Percentiles rank a stretch among this genome's conserved stretches.
These are phyloP conservation scores for Leccinum barrowsii DNA, from an alignment of 768 basidiomycete species.

Conservation along the genomic window DNA sequence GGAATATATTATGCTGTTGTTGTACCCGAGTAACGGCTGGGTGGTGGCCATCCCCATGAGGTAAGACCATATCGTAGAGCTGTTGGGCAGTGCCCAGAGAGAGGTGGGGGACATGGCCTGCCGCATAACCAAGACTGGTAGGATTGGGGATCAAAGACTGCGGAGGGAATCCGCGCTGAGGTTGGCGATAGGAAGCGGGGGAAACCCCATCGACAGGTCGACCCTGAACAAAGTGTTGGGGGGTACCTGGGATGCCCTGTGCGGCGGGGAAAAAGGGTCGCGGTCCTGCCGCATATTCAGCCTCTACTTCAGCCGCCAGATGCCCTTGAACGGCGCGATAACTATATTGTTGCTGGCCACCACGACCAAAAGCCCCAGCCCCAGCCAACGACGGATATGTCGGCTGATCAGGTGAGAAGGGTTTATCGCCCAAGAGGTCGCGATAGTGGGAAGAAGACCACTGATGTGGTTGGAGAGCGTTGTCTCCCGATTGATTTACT, in stretches of 20 bases:
- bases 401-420: slow-evolving; percentile 42
- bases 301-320: slow-evolving; percentile 24
- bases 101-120: slow-evolving; percentile 60
- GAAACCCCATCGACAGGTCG: slow-evolving; percentile 48
- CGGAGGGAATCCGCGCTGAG: slow-evolving; percentile 54
- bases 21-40: slow-evolving; percentile 73
- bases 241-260: slow-evolving; percentile 36
- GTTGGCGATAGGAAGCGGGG: slow-evolving; percentile 57
- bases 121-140: slow-evolving; percentile 49
- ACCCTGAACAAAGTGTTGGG: slow-evolving; percentile 48
- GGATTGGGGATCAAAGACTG: slow-evolving; percentile 54
- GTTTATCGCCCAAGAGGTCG: slow-evolving; percentile 42
- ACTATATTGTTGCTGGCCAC: slow-evolving; percentile 51
- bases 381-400: slow-evolving; percentile 68
- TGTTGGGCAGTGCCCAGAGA: slow-evolving; percentile 74
- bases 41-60: slow-evolving; percentile 48
- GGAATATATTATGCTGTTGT: slow-evolving; percentile 74
- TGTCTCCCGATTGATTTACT: slow-evolving; percentile 34
- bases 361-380: slow-evolving; percentile 44
- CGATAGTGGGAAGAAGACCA: slow-evolving; percentile 51
- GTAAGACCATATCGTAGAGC: slow-evolving; percentile 75
- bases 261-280: slow-evolving; percentile 51
- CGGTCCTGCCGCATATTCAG: slow-evolving; percentile 58
- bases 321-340: slow-evolving; percentile 42
- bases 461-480: slow-evolving; percentile 41